Evolutionary conservation across 305 asterid species (phyloP), one percentile per base, ranked within the genome.

Genomic region (Fraxinus sp.): DNA sequence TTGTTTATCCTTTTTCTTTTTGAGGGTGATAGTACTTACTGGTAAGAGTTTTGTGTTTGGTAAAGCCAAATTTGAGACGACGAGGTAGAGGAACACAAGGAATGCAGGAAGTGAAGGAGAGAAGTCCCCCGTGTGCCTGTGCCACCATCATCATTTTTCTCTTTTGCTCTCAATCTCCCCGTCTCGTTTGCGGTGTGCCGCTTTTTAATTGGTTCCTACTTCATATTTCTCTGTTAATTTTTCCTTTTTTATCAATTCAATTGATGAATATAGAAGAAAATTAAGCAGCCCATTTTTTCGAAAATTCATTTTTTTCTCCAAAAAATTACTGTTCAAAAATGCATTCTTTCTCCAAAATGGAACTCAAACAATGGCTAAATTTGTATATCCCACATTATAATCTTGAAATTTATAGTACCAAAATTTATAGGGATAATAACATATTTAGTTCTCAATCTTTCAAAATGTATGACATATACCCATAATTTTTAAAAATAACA

Each of bases 21-120:
- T 10, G 28, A 7, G 33, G 20, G 6, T 33, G 11, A 28, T 10
- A 78, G 52, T 11, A 81, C 90, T 89, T 88, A 92, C 98, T 83
- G 18, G 87, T 81, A 2, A 88, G 70, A 18, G 87, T 85, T 44
- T 73, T 91, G 78, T 78, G 88, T 72, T 81, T 84, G 82, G 78
- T 10, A 37, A 72, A 46, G 81, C 88, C 85, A 80, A 85, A 81
- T 20, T 82, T 86, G 37, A 64, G 84, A 82, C 85, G 87, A 83
- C 57, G 80, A 80, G 82, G 84, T 81, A 74, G 83, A 81, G 88
- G 80, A 37, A 83, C 74, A 74, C 88, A 84, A 72, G 82, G 84
- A 68, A 86, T 88, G 87, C 79, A 80, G 80, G 93, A 85, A 62
- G 90, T 84, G 88, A 88, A 86, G 73, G 89, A 84, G 80, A 85